Conservation (phyloP, 2,329 filamentous ascomycete species). For the Zasmidium cellare region DNA sequence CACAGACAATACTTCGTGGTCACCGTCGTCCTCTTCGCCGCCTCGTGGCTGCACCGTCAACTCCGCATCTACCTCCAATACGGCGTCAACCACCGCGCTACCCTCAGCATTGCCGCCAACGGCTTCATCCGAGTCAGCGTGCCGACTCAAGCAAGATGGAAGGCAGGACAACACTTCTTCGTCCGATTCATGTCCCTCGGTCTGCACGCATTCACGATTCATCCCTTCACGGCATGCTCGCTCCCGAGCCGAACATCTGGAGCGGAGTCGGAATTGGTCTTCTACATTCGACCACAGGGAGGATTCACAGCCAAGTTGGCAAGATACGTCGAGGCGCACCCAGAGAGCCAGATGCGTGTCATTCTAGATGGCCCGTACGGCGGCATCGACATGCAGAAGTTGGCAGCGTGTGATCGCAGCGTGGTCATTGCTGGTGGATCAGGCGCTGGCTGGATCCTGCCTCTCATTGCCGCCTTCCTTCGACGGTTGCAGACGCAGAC, state of each 20-base stretch:
- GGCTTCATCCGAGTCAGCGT: constrained; percentile 46
- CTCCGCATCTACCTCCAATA: constrained; percentile 51
- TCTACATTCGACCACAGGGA: constrained; percentile 52
- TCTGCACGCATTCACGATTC: constrained; percentile 46
- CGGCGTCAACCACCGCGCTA: constrained; percentile 48
- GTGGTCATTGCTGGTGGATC: constrained; percentile 58
- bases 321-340: constrained; percentile 22
- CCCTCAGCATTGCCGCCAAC: constrained; percentile 42
- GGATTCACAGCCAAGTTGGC: constrained; percentile 53
- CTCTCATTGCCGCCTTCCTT: constrained; percentile 45
- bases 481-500: constrained; percentile 11
- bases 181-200: constrained; percentile 52
- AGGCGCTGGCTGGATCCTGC: constrained; percentile 55
- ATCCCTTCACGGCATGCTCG: constrained; percentile 59
- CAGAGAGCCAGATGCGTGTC: constrained; percentile 43
- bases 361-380: constrained; percentile 62
- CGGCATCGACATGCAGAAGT: constrained; percentile 44
- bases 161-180: constrained; percentile 56
- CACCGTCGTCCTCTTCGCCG: constrained; percentile 52
- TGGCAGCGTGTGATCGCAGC: constrained; percentile 42
- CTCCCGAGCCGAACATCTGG: constrained; percentile 33
- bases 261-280: constrained; percentile 45
- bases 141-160: constrained; percentile 48
- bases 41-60: constrained; percentile 48
- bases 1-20: constrained; percentile 62